Base-by-base conservation (phyloP, 2,329 filamentous ascomycete species). In the Xylaria sp. region DNA sequence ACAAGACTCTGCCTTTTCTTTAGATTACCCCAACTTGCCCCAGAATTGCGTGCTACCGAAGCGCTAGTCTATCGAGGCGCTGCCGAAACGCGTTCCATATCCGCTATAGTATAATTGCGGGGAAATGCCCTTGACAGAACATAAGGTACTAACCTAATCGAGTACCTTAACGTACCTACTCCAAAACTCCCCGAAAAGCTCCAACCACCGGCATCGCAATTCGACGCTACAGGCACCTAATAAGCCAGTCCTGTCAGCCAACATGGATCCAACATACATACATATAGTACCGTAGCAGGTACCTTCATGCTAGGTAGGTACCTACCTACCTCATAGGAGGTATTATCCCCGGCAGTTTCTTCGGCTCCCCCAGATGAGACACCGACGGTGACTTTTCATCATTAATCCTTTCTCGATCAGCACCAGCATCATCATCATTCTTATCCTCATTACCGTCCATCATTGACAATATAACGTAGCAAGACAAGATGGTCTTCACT, bases 401-500 rank as follows among this genome's bases (percentile, higher is more conserved):
- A 51, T 51, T 30, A 51, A 21, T 51, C 30, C 47, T n/a, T 42
- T 5, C 17, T 27, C 17, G 8, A n/a, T 24, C n/a, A 2, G 17
- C 27, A 32, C 21, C 8, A n/a, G n/a, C n/a, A 32, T 12, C 36
- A 1, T 8, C 19, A n/a, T 8, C 32, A 4, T 27, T 27, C 24
- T 4, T 27, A 27, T 27, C 4, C 4, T 4, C 24, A 27, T 27
- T 2, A 27, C 4, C 24, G 4, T 27, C 2, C 24, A 2, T 27
- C 4, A 27, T 27, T 4, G 24, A 27, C 4, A 27, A 27, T 27
- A 45, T n/a, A 45, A 21, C 14, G 11, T 36, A 36, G 11, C 27
- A 7, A 14, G 27, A 53, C 51, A 73, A 74, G 55, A 77, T 77
- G 75, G 74, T 77, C 50, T 76, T 77, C 70, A 75, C 73, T 32